Conservation (phyloP, 148 eudicot genomes). For the Vaccinium myrtillus region DNA sequence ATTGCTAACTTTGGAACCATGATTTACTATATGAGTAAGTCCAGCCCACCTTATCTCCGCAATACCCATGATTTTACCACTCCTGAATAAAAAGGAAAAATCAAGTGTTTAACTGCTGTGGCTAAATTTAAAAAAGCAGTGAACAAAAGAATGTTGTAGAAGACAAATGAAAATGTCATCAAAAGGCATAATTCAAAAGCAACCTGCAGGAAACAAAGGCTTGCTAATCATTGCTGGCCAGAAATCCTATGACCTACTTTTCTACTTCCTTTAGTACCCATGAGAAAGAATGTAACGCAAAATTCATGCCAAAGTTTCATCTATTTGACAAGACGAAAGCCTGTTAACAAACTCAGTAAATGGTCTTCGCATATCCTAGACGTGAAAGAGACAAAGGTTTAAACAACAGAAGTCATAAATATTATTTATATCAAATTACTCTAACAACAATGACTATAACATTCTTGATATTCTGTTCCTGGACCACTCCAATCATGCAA, state of each 20-base stretch:
- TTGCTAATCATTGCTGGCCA: not conserved
- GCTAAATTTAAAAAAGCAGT: not conserved
- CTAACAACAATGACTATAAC: not conserved
- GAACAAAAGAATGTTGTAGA: not conserved
- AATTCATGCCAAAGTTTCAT: not conserved
- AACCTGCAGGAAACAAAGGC: not conserved
- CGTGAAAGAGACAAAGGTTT: not conserved
- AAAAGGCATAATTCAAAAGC: not conserved
- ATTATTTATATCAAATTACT: conserved; percentile 12
- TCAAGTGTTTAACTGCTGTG: not conserved
- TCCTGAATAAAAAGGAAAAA: not conserved
- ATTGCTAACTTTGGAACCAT: conserved; percentile 8
- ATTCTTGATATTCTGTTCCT: not conserved
- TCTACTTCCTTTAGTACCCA: not conserved
- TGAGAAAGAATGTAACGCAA: not conserved
- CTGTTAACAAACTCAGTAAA: not conserved
- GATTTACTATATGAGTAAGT: conserved; percentile 2
- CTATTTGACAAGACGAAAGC: not conserved
- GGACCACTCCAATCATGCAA: not conserved
- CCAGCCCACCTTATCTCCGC: not conserved
- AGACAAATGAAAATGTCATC: conserved; percentile 9
- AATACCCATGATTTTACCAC: not conserved
- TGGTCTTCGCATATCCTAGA: not conserved
- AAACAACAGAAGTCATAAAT: not conserved
- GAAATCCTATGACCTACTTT: not conserved